Conservation (phyloP, 2,329 filamentous ascomycete genomes). For the Fusarium subglutinans region DNA sequence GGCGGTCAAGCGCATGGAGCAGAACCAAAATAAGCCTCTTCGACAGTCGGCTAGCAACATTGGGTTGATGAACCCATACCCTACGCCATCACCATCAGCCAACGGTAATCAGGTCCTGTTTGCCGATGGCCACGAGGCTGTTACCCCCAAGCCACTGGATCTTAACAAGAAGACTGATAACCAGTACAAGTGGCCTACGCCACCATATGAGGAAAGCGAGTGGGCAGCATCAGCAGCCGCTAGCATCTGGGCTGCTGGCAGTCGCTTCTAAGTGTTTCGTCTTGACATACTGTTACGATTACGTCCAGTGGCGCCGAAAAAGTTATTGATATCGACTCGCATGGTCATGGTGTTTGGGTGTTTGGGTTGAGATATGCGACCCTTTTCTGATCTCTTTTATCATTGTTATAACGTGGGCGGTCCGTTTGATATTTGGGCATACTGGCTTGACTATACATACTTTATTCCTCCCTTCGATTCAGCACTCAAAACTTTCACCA, state of each 20-base stretch:
- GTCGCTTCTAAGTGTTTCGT: conserved; percentile 60
- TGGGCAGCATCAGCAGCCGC: conserved; percentile 87
- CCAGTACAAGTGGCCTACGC: conserved; percentile 87
- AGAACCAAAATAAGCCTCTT: conserved; percentile 52
- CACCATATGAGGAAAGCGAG: conserved; percentile 92
- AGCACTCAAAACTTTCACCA: conserved; percentile 33
- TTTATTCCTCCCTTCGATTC: conserved; percentile 44
- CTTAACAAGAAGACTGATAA: conserved; percentile 66
- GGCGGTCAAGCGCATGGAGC: conserved; percentile 76
- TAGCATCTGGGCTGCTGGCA: conserved; percentile 80
- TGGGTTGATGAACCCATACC: conserved; percentile 67
- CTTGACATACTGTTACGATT: conserved; percentile 29
- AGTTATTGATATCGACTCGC: conserved; percentile 41
- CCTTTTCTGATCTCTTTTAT: conserved; percentile 25
- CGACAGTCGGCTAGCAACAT: conserved; percentile 73
- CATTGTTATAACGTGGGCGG: conserved; percentile 35
- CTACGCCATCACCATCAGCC: conserved; percentile 79
- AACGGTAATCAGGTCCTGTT: conserved; percentile 82
- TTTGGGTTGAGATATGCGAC: conserved; percentile 38
- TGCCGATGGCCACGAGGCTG: conserved; percentile 68
- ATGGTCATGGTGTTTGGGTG: conserved; percentile 45
- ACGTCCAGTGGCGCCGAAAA: conserved; percentile 41
- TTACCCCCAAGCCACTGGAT: conserved; percentile 76
- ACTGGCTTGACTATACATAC: conserved; percentile 41
- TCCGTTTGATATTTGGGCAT: conserved; percentile 38